Evolutionary conservation across 345 rosid genomes (phyloP).

Genomic region (Populus pruinosa): DNA sequence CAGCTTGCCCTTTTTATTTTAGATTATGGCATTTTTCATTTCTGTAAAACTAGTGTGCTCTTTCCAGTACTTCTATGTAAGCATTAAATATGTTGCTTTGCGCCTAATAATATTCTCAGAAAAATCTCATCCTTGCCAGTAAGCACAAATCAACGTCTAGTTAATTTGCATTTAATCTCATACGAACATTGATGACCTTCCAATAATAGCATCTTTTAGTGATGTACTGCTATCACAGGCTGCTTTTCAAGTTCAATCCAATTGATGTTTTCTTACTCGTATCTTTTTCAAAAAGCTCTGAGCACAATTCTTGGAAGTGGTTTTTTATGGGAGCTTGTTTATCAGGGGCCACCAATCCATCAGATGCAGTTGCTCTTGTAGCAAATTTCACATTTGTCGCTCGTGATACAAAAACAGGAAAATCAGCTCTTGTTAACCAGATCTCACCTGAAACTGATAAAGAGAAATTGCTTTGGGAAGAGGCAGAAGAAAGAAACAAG

Average conservation of each 20-base stretch:
- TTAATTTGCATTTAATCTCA: not conserved
- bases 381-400: constrained; percentile 90
- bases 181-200: not conserved
- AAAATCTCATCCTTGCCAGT: not conserved
- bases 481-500: constrained; percentile 78
- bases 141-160: not conserved
- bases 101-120: not conserved
- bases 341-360: constrained; percentile 39
- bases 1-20: not conserved
- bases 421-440: constrained; percentile 67
- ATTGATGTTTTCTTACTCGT: not conserved
- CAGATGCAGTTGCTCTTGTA: constrained; percentile 57
- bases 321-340: constrained; percentile 2
- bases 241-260: not conserved
- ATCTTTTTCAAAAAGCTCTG: not conserved
- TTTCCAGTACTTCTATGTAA: not conserved
- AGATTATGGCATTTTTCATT: not conserved
- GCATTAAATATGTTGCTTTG: not conserved
- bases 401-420: constrained; percentile 73
- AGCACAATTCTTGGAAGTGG: not conserved
- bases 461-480: constrained; percentile 70
- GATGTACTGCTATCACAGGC: not conserved
- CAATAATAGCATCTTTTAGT: not conserved
- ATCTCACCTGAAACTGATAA: constrained; percentile 60
- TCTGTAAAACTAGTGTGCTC: not conserved